Base-by-base conservation (phyloP, 106 monocot genomes). In the Platanthera guangdongensis region DNA sequence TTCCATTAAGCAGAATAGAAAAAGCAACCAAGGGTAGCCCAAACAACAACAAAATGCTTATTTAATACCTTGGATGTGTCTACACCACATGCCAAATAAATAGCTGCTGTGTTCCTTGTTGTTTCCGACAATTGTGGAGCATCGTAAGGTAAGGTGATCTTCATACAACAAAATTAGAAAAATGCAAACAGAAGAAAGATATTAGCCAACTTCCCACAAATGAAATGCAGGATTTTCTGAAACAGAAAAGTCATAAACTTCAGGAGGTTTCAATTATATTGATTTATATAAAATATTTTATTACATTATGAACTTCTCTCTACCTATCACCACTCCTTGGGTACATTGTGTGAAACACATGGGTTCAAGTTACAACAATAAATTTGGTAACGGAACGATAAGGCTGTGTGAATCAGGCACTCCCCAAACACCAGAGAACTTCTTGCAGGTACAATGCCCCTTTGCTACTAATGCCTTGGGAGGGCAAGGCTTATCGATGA, bases 31-130 rank as follows among this genome's bases (percentile, higher is more conserved):
- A 74, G 9, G 21, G 12, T 15, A 77, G 49, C 18, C 47, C 8
- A 11, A 49, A 73, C 22, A 63, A 14, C 73, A 80, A 75, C 28
- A 21, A 52, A 9, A 6, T 8, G 51, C 7, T 12, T 49, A 57
- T 9, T 65, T 73, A 5, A 54, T n/a, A 97, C 96, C 96, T 97
- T 97, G 4, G 89, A 86, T 73, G 87, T 85, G 75, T 97, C 91
- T 9, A 97, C 77, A 76, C 96, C 96, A 86, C 96, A 97, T 65
- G 96, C 96, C 59, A 97, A 81, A 88, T 97, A 97, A 80, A 97
- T 79, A 11, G 96, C 93, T 57, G 96, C 93, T 50, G 96, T 94
- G 52, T 84, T 94, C 81, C 89, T 89, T 64, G 93, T 97, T 79
- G 89, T 82, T 88, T 93, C 83, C 57, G 84, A 76, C 51, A 97